phyloP scores from a whole-genome alignment of 495 filamentous ascomycete species.

The Aspergillus egyptiacus region DNA sequence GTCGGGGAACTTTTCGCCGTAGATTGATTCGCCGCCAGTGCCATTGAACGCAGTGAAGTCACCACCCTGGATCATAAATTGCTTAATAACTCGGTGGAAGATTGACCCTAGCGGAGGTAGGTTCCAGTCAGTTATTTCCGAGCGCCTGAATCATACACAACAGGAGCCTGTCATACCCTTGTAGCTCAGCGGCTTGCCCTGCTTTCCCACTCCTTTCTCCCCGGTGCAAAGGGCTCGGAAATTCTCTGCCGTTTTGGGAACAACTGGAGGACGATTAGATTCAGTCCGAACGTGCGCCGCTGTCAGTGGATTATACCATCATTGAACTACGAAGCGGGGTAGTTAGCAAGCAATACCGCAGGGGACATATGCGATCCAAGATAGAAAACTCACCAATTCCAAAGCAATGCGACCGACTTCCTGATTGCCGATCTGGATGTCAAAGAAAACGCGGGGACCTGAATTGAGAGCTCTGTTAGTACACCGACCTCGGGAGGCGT shows the following conservation, averaged over 20 bases:
- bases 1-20: conserved; percentile 95
- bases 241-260: conserved; percentile 90
- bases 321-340: conserved; percentile 52
- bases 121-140: background rate
- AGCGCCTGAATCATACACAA: background rate
- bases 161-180: conserved; percentile 37
- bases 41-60: conserved; percentile 96
- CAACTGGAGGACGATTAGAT: conserved; percentile 46
- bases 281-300: background rate
- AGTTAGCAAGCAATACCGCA: conserved; percentile 13
- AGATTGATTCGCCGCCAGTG: conserved; percentile 96
- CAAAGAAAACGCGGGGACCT: conserved; percentile 75
- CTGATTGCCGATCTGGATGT: conserved; percentile 71
- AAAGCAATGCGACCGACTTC: conserved; percentile 69
- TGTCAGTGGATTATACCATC: conserved; percentile 48
- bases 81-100: conserved; percentile 98
- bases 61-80: conserved; percentile 99
- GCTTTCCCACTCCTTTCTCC: conserved; percentile 81
- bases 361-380: background rate
- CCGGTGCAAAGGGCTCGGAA: conserved; percentile 92
- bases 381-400: conserved; percentile 58
- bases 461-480: conserved; percentile 16
- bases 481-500: background rate
- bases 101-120: conserved; percentile 49
- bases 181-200: conserved; percentile 75